Percentiles rank a stretch among this genome's conserved stretches.
These are phyloP conservation scores for Ophiosphaerella narmari DNA, from an alignment of 2,329 filamentous ascomycete species.

Conservation along the genomic window DNA sequence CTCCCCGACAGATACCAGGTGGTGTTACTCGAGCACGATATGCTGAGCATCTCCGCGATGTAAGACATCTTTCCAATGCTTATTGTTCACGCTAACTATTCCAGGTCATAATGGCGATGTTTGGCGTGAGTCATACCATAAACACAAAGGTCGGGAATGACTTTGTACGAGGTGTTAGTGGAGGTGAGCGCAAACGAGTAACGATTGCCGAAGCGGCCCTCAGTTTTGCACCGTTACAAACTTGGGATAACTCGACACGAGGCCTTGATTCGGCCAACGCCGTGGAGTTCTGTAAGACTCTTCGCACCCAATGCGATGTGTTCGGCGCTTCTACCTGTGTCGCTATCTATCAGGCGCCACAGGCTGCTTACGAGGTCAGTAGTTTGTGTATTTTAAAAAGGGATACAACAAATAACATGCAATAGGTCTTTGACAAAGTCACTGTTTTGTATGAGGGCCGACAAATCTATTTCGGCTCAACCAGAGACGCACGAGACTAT, in stretches of 20 bases:
- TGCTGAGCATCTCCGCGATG: slow-evolving; percentile 65
- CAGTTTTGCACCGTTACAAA: slow-evolving; percentile 19
- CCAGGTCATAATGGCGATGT: slow-evolving; percentile 71
- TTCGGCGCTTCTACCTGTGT: slow-evolving; percentile 53
- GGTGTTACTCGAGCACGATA: slow-evolving; percentile 61
- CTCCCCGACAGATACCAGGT: slow-evolving; percentile 62
- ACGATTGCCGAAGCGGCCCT: slow-evolving; percentile 27
- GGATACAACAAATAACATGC: neutral
- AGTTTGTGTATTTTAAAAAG: too few species aligned
- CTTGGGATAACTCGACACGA: slow-evolving; percentile 54
- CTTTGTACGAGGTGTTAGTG: slow-evolving; percentile 71
- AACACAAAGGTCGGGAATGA: slow-evolving; percentile 75
- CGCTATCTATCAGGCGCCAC: slow-evolving; percentile 65
- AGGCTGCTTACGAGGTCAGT: slow-evolving; percentile 64
- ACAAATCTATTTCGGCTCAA: slow-evolving; percentile 73
- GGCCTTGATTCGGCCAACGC: slow-evolving; percentile 51
- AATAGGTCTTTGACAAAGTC: slow-evolving; percentile 64
- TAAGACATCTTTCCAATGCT: neutral
- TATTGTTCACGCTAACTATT: slow-evolving; percentile 1
- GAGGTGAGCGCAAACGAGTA: slow-evolving; percentile 63
- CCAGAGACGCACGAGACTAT: slow-evolving; percentile 66
- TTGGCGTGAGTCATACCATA: slow-evolving; percentile 71
- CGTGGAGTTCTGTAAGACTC: slow-evolving; percentile 60
- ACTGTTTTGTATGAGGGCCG: slow-evolving; percentile 72
- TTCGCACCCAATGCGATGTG: slow-evolving; percentile 57